phyloP scores from a whole-genome alignment of 2,329 filamentous ascomycete species.

The Sphaerulina populicola region DNA sequence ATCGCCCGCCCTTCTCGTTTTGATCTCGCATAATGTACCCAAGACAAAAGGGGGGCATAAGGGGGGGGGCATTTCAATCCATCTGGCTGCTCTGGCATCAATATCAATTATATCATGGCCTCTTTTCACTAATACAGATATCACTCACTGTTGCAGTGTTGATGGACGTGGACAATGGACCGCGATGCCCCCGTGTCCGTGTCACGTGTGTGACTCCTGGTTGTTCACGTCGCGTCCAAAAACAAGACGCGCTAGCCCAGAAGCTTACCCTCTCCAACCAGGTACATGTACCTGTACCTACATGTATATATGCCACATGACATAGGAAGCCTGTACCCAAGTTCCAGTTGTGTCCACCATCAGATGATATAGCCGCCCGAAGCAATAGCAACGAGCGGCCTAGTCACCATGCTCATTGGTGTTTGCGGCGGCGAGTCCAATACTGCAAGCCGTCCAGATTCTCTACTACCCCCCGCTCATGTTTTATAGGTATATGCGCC shows the following conservation, averaged over 20 bases:
- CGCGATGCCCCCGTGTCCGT: not conserved
- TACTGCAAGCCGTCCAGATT: not conserved
- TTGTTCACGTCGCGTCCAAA: not conserved
- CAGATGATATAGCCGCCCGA: not conserved
- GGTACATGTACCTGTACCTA: no score
- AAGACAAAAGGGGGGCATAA: not conserved
- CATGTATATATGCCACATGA: not conserved
- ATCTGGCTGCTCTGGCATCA: no score
- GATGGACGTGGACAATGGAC: not conserved
- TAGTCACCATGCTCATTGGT: slow-evolving; percentile 61
- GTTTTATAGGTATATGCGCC: slow-evolving; percentile 67
- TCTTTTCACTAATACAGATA: not conserved
- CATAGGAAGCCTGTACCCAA: not conserved
- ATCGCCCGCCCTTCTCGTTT: not conserved
- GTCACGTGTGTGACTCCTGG: no score
- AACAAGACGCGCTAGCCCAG: slow-evolving; percentile 4
- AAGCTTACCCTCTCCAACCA: no score
- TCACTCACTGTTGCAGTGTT: not conserved
- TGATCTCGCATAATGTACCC: not conserved
- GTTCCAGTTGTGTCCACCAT: no score
- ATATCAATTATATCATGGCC: no score
- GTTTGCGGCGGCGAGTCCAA: slow-evolving; percentile 58
- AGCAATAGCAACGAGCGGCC: not conserved
- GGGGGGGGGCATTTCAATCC: no score
- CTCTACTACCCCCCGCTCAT: not conserved